Evolutionary conservation across 768 basidiomycete genomes (phyloP).

Genomic region (Termitomyces sp.): DNA sequence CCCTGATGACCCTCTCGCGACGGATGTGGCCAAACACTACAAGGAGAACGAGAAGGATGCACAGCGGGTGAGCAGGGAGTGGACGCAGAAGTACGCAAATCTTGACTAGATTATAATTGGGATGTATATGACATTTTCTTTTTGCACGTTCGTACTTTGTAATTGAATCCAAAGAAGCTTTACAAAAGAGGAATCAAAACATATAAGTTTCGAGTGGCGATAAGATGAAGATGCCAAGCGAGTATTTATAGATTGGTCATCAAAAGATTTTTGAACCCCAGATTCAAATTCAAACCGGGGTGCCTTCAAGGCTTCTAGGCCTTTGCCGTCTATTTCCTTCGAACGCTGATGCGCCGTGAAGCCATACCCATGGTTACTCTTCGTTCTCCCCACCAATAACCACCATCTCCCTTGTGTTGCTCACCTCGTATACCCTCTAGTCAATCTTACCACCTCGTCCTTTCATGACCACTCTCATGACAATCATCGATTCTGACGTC

Average conservation of each 20-base stretch:
- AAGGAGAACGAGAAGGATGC: constrained; percentile 96
- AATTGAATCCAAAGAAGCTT: constrained; percentile 6
- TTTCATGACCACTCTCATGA: constrained; percentile 7
- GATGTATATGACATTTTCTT: not conserved
- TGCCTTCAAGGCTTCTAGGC: constrained; percentile 6
- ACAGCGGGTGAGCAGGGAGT: constrained; percentile 87
- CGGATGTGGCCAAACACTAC: constrained; percentile 97
- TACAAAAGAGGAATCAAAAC: not conserved
- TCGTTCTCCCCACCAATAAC: constrained; percentile 6
- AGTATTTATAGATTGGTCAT: constrained; percentile 18
- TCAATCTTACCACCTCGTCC: not conserved
- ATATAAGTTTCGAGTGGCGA: constrained; percentile 2
- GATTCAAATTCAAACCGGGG: constrained; percentile 18
- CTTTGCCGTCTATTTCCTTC: constrained; percentile 15
- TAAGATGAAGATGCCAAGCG: constrained; percentile 13
- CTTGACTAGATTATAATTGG: constrained; percentile 13
- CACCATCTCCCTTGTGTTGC: not conserved
- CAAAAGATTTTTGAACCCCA: constrained; percentile 23
- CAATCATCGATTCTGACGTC: constrained; percentile 19
- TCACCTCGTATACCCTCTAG: not conserved
- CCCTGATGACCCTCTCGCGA: constrained; percentile 92
- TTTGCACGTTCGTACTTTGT: not conserved
- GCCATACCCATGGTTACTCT: constrained; percentile 10
- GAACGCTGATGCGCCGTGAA: constrained; percentile 14
- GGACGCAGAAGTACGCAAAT: constrained; percentile 87